phyloP scores from a whole-genome alignment of 2,329 filamentous ascomycete species.

The Pseudogymnoascus sp. region DNA sequence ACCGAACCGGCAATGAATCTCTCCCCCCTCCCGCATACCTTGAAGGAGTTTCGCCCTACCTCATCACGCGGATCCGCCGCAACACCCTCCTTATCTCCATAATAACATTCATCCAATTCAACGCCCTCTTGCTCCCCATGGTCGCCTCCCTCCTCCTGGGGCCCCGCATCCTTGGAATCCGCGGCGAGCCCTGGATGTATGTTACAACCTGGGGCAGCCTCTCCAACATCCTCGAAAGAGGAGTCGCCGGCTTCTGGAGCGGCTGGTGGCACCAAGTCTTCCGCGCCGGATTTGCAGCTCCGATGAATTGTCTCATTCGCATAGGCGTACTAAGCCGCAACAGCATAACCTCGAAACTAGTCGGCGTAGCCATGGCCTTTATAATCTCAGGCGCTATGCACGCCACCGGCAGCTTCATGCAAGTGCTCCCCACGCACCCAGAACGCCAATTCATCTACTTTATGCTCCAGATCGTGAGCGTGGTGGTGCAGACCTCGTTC shows the following conservation, averaged over 20 bases:
- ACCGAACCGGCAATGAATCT: slow-evolving; percentile 45
- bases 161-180: slow-evolving; percentile 48
- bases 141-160: slow-evolving; percentile 49
- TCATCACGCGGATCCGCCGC: slow-evolving; percentile 49
- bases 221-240: slow-evolving; percentile 54
- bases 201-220: slow-evolving; percentile 45
- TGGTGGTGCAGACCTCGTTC: slow-evolving; percentile 48
- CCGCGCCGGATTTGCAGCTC: slow-evolving; percentile 60
- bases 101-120: slow-evolving; percentile 28
- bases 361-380: slow-evolving; percentile 48
- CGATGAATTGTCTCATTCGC: slow-evolving; percentile 41
- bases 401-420: slow-evolving; percentile 58
- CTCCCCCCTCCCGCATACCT: slow-evolving; percentile 38
- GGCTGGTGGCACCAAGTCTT: slow-evolving; percentile 89
- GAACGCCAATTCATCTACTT: slow-evolving; percentile 62
- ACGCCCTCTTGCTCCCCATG: slow-evolving; percentile 53
- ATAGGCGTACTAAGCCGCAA: slow-evolving; percentile 33
- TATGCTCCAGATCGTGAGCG: slow-evolving; percentile 56
- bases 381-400: slow-evolving; percentile 61
- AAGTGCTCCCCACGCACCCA: slow-evolving; percentile 44
- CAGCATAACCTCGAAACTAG: slow-evolving; percentile 26
- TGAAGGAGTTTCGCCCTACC: slow-evolving; percentile 33
- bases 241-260: slow-evolving; percentile 76
- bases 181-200: slow-evolving; percentile 54
- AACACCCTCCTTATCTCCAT: slow-evolving; percentile 48